Percentiles rank a stretch among this genome's conserved stretches.
Evolutionary conservation across 176 grass and related monocot genomes (phyloP).

Genomic region (Alopecurus myosuroides): DNA sequence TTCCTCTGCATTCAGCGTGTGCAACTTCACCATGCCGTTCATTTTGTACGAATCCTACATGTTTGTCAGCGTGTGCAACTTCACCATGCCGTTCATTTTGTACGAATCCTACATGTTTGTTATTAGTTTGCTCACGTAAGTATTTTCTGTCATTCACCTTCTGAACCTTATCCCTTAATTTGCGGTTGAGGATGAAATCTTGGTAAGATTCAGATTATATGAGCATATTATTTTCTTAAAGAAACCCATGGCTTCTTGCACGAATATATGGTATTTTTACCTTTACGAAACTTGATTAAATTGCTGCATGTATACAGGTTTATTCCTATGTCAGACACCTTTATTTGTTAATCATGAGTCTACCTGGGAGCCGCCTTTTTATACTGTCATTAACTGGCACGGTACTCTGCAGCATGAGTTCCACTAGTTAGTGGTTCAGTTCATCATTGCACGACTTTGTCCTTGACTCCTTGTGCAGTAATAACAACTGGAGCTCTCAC

Average conservation of each 20-base stretch:
- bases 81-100: background rate
- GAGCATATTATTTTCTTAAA: background rate
- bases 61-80: background rate
- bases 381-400: constrained; percentile 8
- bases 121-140: background rate
- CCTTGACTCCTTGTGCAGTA: constrained; percentile 14
- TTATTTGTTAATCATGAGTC: background rate
- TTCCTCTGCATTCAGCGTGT: background rate
- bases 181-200: background rate
- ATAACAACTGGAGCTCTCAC: constrained; percentile 17
- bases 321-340: background rate
- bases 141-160: background rate
- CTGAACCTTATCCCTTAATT: background rate
- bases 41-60: background rate
- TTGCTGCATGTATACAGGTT: background rate
- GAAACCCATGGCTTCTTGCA: background rate
- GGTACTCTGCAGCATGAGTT: background rate
- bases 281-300: background rate
- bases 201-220: background rate
- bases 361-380: background rate
- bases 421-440: background rate
- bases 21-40: background rate
- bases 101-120: too few relatives aligned
- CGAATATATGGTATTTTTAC: background rate
- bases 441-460: constrained; percentile 16